Percentiles rank a stretch among this genome's conserved stretches.
phyloP scores from a whole-genome alignment of 2,329 filamentous ascomycete genomes.

The Colletotrichum sp. region DNA sequence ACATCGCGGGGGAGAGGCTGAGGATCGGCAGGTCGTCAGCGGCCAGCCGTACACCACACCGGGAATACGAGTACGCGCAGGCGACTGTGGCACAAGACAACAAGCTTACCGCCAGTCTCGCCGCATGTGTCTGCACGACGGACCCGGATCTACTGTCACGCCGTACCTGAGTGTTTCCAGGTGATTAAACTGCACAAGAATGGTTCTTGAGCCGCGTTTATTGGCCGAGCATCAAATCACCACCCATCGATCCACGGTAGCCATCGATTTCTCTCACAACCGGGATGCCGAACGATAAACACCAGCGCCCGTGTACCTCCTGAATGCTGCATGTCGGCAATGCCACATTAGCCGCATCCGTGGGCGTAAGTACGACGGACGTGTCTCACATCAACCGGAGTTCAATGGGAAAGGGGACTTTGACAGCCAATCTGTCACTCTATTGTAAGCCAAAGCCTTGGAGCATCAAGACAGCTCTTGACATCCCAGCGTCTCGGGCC shows the following conservation, averaged over 20 bases:
- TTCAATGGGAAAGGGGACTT: neutral
- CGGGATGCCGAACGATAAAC: neutral
- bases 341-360: neutral
- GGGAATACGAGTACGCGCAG: slow-evolving; percentile 12
- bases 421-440: neutral
- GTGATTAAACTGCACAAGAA: neutral
- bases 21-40: neutral
- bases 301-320: neutral
- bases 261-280: neutral
- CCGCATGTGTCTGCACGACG: neutral
- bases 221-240: neutral
- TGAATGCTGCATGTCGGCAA: neutral
- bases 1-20: neutral
- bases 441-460: neutral
- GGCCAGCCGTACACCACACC: neutral
- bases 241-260: neutral
- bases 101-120: neutral
- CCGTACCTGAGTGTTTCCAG: neutral
- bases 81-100: neutral
- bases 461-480: neutral
- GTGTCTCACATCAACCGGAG: neutral
- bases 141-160: neutral
- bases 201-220: neutral
- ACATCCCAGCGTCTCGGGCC: neutral
- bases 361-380: neutral